Percentiles rank a stretch among this genome's conserved stretches.
These are phyloP conservation scores for Backusella tuberculispora DNA, from an alignment of 192 early-diverging fungal genomes.

Conservation along the genomic window DNA sequence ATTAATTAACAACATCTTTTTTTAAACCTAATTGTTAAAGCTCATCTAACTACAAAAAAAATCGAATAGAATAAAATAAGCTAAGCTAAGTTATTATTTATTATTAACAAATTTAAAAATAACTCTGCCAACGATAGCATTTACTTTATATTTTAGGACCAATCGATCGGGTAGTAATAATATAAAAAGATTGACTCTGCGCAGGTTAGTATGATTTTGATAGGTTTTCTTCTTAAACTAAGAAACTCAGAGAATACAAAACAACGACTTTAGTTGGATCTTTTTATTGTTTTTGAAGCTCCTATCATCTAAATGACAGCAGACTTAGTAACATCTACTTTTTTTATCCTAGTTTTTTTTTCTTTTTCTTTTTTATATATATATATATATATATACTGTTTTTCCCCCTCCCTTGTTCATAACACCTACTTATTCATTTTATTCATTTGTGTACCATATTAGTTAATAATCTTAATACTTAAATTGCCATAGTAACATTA, in stretches of 20 bases:
- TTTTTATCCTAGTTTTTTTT: slow-evolving; percentile 8
- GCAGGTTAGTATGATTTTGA: neutral
- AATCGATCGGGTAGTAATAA: neutral
- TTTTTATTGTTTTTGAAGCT: slow-evolving; percentile 11
- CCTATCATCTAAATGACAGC: neutral
- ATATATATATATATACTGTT: neutral
- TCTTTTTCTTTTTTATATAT: neutral
- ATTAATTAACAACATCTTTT: no score
- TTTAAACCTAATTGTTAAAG: no score
- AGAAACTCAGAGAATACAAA: neutral
- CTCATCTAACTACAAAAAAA: no score
- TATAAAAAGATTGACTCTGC: neutral
- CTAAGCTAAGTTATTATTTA: no score
- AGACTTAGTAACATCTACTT: neutral
- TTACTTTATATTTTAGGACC: neutral
- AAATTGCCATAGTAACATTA: no score
- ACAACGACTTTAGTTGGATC: neutral
- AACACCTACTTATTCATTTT: neutral
- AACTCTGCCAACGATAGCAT: no score
- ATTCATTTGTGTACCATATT: neutral
- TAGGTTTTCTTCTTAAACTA: neutral
- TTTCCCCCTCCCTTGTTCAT: neutral
- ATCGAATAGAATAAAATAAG: no score
- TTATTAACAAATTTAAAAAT: no score
- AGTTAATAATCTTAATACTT: no score